Evolutionary conservation across 1,284 basidiomycete genomes (phyloP).

Genomic region (Leccinum subspadiceum): DNA sequence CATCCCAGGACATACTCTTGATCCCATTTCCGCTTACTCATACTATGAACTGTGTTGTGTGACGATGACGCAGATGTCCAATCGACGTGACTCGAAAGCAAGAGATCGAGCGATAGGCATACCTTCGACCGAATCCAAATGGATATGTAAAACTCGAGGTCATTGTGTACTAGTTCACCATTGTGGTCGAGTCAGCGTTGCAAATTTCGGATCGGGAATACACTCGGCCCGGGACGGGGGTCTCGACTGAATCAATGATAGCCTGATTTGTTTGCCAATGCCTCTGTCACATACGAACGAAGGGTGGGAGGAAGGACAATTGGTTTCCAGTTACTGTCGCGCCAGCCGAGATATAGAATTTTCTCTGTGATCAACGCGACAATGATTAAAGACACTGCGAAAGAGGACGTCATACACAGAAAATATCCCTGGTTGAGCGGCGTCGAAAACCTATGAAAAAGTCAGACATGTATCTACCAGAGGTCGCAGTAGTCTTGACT

Average conservation of each 20-base stretch:
- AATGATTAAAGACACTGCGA: background rate
- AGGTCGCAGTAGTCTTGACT: background rate
- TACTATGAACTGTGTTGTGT: no score
- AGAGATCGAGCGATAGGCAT: no score
- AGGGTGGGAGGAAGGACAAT: conserved; percentile 39
- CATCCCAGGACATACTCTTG: no score
- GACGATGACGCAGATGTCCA: no score
- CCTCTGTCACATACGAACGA: background rate
- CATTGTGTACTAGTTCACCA: no score
- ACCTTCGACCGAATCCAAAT: no score
- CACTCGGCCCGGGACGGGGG: conserved; percentile 5
- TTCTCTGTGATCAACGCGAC: conserved; percentile 35
- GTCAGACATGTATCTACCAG: background rate
- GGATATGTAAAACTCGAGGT: no score
- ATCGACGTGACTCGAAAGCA: no score
- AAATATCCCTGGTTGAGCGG: conserved; percentile 56
- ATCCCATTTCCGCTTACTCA: no score
- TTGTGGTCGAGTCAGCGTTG: no score
- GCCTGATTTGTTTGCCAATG: conserved; percentile 30
- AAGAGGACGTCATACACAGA: conserved; percentile 40
- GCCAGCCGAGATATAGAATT: conserved; percentile 58
- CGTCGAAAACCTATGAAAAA: conserved; percentile 46
- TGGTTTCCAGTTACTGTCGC: conserved; percentile 55
- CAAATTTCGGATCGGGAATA: no score
- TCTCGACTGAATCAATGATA: conserved; percentile 37